A percentile compares a stretch with the other conserved stretches of the same genome.
Evolutionary conservation across 345 rosid genomes (phyloP).

Genomic region (Erucastrum elatum): DNA sequence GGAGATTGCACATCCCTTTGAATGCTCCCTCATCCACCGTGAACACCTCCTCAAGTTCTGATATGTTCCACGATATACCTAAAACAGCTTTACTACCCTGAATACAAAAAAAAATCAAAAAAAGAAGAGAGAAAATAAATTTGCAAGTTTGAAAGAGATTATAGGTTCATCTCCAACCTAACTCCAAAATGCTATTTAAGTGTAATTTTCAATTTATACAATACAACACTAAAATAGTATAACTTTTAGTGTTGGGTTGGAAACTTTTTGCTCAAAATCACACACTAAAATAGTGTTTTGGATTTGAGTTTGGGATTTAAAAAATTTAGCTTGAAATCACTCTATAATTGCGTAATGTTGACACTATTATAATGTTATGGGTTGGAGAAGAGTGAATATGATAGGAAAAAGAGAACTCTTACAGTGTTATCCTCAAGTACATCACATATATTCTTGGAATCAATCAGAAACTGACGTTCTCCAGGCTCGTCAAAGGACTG

Average conservation of each 20-base stretch:
- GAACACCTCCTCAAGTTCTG: slow-evolving; percentile 1
- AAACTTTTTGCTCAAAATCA: too few relatives aligned
- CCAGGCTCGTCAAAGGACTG: slow-evolving; percentile 5
- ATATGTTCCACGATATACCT: slow-evolving; percentile 12
- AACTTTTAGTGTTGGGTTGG: too few relatives aligned
- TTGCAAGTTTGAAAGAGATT: not conserved
- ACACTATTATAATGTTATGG: too few relatives aligned
- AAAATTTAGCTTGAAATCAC: too few relatives aligned
- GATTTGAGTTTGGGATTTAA: too few relatives aligned
- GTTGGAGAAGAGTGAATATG: too few relatives aligned
- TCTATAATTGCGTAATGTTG: too few relatives aligned
- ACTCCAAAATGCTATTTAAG: too few relatives aligned
- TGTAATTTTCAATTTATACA: too few relatives aligned
- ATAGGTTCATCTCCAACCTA: too few relatives aligned
- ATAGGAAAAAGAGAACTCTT: not conserved
- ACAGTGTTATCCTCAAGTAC: slow-evolving; percentile 5
- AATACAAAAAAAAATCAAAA: not conserved
- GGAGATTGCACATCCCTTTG: slow-evolving; percentile 6
- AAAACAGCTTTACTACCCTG: slow-evolving; percentile 17
- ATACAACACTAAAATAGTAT: too few relatives aligned
- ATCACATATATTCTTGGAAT: slow-evolving; percentile 9
- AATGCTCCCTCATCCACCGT: not conserved
- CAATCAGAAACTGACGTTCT: slow-evolving; percentile 4
- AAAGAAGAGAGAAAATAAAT: not conserved
- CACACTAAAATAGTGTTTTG: too few relatives aligned